phyloP scores from a whole-genome alignment of 495 filamentous ascomycete species.

The Friedmanniomyces endolithicus region DNA sequence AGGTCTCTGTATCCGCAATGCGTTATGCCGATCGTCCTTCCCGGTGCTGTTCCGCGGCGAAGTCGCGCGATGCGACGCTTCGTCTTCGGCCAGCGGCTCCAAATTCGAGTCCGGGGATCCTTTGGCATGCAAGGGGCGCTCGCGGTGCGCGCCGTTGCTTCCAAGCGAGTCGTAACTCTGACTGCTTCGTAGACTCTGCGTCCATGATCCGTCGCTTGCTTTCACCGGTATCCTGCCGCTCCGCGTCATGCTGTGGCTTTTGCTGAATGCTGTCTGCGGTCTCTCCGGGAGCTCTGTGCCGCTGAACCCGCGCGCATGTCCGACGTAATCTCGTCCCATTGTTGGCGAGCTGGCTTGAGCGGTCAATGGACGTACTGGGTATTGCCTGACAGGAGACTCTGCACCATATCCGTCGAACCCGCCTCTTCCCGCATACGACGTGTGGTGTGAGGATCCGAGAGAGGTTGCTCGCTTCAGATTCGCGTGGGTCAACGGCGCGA shows the following conservation, averaged over 20 bases:
- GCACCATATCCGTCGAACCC: background rate
- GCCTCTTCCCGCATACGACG: background rate
- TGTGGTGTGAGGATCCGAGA: conserved; percentile 8
- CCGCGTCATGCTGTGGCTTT: background rate
- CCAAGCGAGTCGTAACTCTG: conserved; percentile 18
- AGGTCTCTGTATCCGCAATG: conserved; percentile 33
- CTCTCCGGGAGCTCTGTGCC: conserved; percentile 23
- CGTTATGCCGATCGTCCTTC: background rate
- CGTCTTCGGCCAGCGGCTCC: conserved; percentile 26
- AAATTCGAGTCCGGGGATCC: conserved; percentile 20
- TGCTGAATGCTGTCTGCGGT: conserved; percentile 9
- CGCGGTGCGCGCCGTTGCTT: background rate
- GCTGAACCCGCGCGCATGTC: conserved; percentile 25
- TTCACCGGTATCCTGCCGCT: conserved; percentile 9
- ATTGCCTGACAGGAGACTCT: background rate
- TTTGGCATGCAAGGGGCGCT: conserved; percentile 5
- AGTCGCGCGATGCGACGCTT: conserved; percentile 4
- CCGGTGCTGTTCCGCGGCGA: background rate
- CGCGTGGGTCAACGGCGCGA: conserved; percentile 18
- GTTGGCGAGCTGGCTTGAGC: conserved; percentile 15
- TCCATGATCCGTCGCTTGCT: conserved; percentile 3
- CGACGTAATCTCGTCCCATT: conserved; percentile 4
- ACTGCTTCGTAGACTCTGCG: conserved; percentile 5
- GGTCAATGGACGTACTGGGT: conserved; percentile 1
- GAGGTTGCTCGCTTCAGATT: conserved; percentile 20